These are phyloP conservation scores for Septoria petroselini DNA, from an alignment of 2,329 filamentous ascomycete species.

Conservation along the genomic window DNA sequence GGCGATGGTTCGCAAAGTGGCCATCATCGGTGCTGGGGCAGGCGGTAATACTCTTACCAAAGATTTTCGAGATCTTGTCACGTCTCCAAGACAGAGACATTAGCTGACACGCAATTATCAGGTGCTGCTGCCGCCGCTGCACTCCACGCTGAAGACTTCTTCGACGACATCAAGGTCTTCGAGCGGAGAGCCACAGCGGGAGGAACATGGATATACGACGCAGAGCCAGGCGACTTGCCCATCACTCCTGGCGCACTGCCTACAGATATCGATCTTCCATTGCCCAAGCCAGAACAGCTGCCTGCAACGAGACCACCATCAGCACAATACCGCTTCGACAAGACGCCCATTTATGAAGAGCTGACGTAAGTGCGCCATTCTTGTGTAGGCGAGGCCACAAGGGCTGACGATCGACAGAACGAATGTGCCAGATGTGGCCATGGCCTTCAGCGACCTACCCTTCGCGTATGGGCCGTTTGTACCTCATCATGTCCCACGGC, in stretches of 20 bases:
- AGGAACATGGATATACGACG: conserved; percentile 51
- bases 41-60: conserved; percentile 19
- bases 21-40: conserved; percentile 36
- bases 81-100: too few relatives aligned
- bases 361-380: conserved; percentile 39
- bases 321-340: conserved; percentile 46
- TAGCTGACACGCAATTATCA: conserved; percentile 13
- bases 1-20: conserved; percentile 35
- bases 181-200: conserved; percentile 38
- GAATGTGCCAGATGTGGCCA: conserved; percentile 57
- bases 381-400: too few relatives aligned
- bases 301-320: conserved; percentile 44
- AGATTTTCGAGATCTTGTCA: neutral
- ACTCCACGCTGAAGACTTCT: conserved; percentile 37
- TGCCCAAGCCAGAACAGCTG: conserved; percentile 46
- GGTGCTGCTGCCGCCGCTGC: conserved; percentile 39
- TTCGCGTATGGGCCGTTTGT: conserved; percentile 58
- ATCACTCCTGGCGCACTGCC: conserved; percentile 48
- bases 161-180: conserved; percentile 38
- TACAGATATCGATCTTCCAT: conserved; percentile 46
- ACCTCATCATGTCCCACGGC: conserved; percentile 54
- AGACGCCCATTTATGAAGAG: conserved; percentile 53
- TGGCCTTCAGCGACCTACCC: conserved; percentile 54
- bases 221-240: conserved; percentile 39
- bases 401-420: conserved; percentile 37